Evolutionary conservation across 768 basidiomycete genomes (phyloP).

Genomic region (Royoungia palumana): DNA sequence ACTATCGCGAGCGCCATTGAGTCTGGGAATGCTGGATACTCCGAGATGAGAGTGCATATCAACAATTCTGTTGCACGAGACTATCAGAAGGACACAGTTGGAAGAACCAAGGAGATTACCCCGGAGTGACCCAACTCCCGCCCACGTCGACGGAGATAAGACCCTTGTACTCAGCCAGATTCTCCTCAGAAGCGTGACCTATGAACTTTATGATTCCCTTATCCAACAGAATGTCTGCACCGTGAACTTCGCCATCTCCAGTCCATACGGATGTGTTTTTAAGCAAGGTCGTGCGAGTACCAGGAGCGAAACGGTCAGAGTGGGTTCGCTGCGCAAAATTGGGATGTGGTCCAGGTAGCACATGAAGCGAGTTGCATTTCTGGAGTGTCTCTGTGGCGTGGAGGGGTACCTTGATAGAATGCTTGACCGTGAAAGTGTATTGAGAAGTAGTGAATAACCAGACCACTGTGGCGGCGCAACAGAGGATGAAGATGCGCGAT

Average conservation of each 20-base stretch:
- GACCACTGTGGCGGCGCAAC: slow-evolving; percentile 8
- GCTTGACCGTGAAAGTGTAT: slow-evolving; percentile 2
- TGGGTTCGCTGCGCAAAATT: slow-evolving; percentile 47
- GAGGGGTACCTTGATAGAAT: slow-evolving; percentile 22
- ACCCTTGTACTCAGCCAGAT: slow-evolving; percentile 25
- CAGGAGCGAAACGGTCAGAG: slow-evolving; percentile 66
- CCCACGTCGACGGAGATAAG: slow-evolving; percentile 48
- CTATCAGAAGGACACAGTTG: slow-evolving; percentile 35
- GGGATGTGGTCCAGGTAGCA: slow-evolving; percentile 40
- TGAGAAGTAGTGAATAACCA: slow-evolving; percentile 22
- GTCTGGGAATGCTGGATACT: slow-evolving; percentile 34
- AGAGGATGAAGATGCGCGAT: slow-evolving; percentile 17
- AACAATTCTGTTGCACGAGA: slow-evolving; percentile 35
- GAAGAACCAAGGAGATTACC: slow-evolving; percentile 38
- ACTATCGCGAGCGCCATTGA: slow-evolving; percentile 22
- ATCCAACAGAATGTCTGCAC: slow-evolving; percentile 67
- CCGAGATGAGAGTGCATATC: slow-evolving; percentile 49
- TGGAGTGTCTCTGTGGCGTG: slow-evolving; percentile 31
- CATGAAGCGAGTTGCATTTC: slow-evolving; percentile 34
- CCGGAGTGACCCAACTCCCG: slow-evolving; percentile 81
- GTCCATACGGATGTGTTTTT: slow-evolving; percentile 85
- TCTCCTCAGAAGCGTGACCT: slow-evolving; percentile 39
- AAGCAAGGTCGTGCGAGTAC: slow-evolving; percentile 62
- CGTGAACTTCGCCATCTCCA: slow-evolving; percentile 63
- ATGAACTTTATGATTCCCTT: slow-evolving; percentile 63